Conservation (phyloP, 2,329 filamentous ascomycete species). For the Aspergillus pseudoviridinutans region DNA sequence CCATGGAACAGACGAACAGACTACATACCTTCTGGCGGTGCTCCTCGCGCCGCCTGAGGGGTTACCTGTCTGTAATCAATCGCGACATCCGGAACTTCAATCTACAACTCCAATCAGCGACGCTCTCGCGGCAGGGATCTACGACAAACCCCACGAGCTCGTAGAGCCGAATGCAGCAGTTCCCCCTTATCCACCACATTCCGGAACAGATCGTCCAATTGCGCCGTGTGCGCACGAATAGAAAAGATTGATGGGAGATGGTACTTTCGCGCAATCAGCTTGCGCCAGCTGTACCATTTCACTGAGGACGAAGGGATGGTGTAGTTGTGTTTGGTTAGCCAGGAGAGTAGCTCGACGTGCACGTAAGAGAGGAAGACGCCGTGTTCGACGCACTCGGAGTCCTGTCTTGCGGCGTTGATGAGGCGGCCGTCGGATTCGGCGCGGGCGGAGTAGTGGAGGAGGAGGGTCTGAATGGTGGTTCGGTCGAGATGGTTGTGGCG, state of each 20-base stretch:
- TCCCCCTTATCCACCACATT: slow-evolving; percentile 6
- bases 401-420: slow-evolving; percentile 7
- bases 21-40: background rate
- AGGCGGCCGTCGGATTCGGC: slow-evolving; percentile 14
- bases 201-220: slow-evolving; percentile 1
- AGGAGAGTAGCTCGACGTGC: slow-evolving; percentile 11
- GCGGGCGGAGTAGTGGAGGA: slow-evolving; percentile 14
- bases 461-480: slow-evolving; percentile 7
- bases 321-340: slow-evolving; percentile 8
- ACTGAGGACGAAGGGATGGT: slow-evolving; percentile 6
- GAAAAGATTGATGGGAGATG: slow-evolving; percentile 5
- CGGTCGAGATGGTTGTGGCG: slow-evolving; percentile 11
- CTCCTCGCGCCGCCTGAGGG: background rate
- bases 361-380: slow-evolving; percentile 11
- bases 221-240: background rate
- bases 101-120: background rate
- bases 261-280: background rate
- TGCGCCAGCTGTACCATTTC: slow-evolving; percentile 14
- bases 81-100: slow-evolving; percentile 1
- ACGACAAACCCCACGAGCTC: slow-evolving; percentile 1
- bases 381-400: slow-evolving; percentile 5
- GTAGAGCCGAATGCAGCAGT: slow-evolving; percentile 7
- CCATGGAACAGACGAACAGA: background rate
- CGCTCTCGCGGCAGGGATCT: too few relatives aligned
- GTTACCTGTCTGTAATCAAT: slow-evolving; percentile 4